Conservation (phyloP, 371 early-diverging fungal genomes). For the Mycotypha africana region DNA sequence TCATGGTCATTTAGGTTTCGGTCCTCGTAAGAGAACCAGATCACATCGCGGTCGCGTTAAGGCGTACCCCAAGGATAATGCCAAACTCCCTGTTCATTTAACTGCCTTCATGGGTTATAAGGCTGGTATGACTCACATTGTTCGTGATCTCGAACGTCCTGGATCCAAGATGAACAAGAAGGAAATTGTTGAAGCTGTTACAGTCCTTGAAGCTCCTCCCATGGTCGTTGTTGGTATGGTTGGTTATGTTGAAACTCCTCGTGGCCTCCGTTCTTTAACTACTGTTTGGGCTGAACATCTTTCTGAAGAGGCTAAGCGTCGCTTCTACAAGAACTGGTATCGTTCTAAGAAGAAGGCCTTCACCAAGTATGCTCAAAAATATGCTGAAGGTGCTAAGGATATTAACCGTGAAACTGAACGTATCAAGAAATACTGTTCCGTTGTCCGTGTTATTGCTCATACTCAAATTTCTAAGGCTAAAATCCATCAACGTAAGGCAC, state of each 20-base stretch:
- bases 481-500: slow-evolving; percentile 99
- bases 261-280: slow-evolving; percentile 96
- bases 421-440: slow-evolving; percentile 98
- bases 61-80: slow-evolving; percentile 99
- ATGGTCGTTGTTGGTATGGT: slow-evolving; percentile 99
- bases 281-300: slow-evolving; percentile 99
- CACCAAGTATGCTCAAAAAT: slow-evolving; percentile 98
- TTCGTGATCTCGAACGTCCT: slow-evolving; percentile 97
- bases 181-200: slow-evolving; percentile 99
- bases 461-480: slow-evolving; percentile 96
- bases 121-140: slow-evolving; percentile 99
- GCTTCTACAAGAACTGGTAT: slow-evolving; percentile 99
- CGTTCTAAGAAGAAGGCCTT: slow-evolving; percentile 98
- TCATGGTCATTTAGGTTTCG: slow-evolving; percentile 99
- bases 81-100: slow-evolving; percentile 94
- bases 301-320: slow-evolving; percentile 95
- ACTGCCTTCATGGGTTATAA: slow-evolving; percentile 99
- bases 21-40: slow-evolving; percentile 97
- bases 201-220: slow-evolving; percentile 98
- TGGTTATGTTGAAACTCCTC: slow-evolving; percentile 99
- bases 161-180: slow-evolving; percentile 99
- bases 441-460: slow-evolving; percentile 98
- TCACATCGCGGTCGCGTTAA: slow-evolving; percentile 95
- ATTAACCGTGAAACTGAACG: slow-evolving; percentile 92
- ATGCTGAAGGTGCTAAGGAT: slow-evolving; percentile 86